phyloP scores from a whole-genome alignment of 352 stramenopile species.

The Halophytophthora polymorphica region DNA sequence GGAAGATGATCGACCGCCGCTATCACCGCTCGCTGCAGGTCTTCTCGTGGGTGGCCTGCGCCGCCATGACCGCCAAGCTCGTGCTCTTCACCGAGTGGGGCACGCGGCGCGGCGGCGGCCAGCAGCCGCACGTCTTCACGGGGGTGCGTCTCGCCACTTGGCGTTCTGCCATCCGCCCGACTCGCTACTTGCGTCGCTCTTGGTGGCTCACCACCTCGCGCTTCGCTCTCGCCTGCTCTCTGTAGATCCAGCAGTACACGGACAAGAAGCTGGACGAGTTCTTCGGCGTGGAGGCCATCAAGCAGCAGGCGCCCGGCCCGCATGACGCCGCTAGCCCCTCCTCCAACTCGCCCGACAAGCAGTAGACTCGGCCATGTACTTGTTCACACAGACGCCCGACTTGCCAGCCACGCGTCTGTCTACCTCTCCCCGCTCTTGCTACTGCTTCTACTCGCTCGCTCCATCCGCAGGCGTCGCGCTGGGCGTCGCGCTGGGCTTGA shows the following conservation, averaged over 20 bases:
- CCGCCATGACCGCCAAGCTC: conserved; percentile 78
- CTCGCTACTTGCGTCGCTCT: not conserved
- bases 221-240: conserved; percentile 1
- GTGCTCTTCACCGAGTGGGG: conserved; percentile 86
- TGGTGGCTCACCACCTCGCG: conserved; percentile 3
- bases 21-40: conserved; percentile 83
- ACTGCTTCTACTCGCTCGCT: conserved; percentile 13
- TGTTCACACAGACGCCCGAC: no score
- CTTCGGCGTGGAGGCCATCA: conserved; percentile 78
- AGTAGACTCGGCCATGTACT: no score
- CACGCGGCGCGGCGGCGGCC: conserved; percentile 33
- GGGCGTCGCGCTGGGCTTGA: conserved; percentile 58
- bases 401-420: conserved; percentile 1
- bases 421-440: conserved; percentile 6
- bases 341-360: conserved; percentile 8
- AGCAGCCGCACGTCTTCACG: conserved; percentile 79
- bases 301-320: conserved; percentile 21
- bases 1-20: conserved; percentile 78
- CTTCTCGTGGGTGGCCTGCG: conserved; percentile 77
- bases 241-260: conserved; percentile 65
- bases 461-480: conserved; percentile 19
- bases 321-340: not conserved
- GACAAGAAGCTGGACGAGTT: conserved; percentile 85
- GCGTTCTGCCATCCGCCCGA: not conserved
- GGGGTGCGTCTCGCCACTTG: conserved; percentile 33